Evolutionary conservation across 176 grass and related monocot genomes (phyloP).

Genomic region (Olyra latifolia): DNA sequence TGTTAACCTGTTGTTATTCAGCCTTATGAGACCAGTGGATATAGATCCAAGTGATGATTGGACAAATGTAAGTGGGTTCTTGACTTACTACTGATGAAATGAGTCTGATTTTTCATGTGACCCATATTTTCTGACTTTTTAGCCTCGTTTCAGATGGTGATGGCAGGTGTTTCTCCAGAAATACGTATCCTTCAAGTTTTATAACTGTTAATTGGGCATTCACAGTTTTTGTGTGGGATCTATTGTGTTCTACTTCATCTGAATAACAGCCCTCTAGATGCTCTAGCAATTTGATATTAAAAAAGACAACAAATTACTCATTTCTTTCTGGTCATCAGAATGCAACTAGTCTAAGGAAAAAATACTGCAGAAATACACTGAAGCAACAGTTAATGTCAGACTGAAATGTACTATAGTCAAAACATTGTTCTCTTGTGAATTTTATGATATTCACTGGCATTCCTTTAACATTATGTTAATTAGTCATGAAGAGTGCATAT

Average conservation of each 20-base stretch:
- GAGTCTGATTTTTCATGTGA: slow-evolving; percentile 10
- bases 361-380: background rate
- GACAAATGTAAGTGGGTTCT: slow-evolving; percentile 66
- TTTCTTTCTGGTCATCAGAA: background rate
- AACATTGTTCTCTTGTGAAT: slow-evolving; percentile 34
- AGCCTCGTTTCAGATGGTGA: slow-evolving; percentile 58
- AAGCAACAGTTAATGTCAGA: background rate
- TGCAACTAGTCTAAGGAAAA: background rate
- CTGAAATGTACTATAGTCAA: slow-evolving; percentile 16
- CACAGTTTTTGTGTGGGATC: background rate
- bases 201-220: background rate
- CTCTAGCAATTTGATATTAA: background rate
- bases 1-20: slow-evolving; percentile 30
- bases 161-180: slow-evolving; percentile 81
- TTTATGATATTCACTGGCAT: slow-evolving; percentile 7
- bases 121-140: slow-evolving; percentile 31
- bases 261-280: background rate
- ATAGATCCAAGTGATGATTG: slow-evolving; percentile 83
- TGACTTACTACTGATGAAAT: background rate
- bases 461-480: slow-evolving; percentile 37
- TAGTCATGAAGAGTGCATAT: slow-evolving; percentile 92
- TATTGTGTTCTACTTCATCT: slow-evolving; percentile 1
- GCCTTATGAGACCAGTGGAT: slow-evolving; percentile 67
- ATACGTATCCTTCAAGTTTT: slow-evolving; percentile 70
- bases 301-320: background rate